A percentile compares a stretch with the other conserved stretches of the same genome.
Evolutionary conservation across 768 basidiomycete genomes (phyloP).

Genomic region (Lepiota venenata): DNA sequence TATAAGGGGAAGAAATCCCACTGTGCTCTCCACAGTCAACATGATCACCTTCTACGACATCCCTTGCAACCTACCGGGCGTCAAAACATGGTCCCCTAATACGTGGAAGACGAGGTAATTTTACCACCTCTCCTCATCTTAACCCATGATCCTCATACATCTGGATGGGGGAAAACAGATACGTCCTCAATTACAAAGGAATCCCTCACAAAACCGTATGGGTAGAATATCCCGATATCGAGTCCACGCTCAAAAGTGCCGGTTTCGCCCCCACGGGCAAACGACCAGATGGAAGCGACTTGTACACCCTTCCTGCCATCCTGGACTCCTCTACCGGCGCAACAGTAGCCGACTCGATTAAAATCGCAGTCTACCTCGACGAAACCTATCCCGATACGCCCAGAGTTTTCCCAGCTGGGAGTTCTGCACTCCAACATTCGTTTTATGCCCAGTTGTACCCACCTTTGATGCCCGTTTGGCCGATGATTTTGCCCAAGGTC

Average conservation of each 20-base stretch:
- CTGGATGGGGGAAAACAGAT: constrained; percentile 17
- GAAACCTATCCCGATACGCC: constrained; percentile 6
- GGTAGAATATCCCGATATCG: constrained; percentile 10
- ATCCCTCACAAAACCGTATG: background rate
- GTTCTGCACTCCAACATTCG: background rate
- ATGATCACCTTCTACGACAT: constrained; percentile 38
- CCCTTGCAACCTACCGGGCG: constrained; percentile 20
- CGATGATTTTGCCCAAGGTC: background rate
- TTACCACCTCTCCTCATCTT: background rate
- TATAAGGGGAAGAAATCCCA: too few species aligned
- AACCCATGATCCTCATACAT: background rate
- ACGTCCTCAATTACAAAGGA: constrained; percentile 12
- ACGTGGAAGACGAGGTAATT: constrained; percentile 31
- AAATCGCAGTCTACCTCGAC: constrained; percentile 14
- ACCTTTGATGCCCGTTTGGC: background rate
- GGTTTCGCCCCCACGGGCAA: constrained; percentile 2
- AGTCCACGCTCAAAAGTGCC: background rate
- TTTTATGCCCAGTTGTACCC: background rate
- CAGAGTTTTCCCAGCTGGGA: background rate
- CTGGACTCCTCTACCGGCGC: constrained; percentile 3
- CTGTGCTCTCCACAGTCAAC: background rate
- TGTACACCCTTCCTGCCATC: constrained; percentile 14
- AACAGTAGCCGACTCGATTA: constrained; percentile 12
- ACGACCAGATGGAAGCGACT: background rate
- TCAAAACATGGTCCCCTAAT: constrained; percentile 31